A percentile compares a stretch with the other conserved stretches of the same genome.
Conservation (phyloP, 2,329 filamentous ascomycete genomes). For the Xylaria sp. region DNA sequence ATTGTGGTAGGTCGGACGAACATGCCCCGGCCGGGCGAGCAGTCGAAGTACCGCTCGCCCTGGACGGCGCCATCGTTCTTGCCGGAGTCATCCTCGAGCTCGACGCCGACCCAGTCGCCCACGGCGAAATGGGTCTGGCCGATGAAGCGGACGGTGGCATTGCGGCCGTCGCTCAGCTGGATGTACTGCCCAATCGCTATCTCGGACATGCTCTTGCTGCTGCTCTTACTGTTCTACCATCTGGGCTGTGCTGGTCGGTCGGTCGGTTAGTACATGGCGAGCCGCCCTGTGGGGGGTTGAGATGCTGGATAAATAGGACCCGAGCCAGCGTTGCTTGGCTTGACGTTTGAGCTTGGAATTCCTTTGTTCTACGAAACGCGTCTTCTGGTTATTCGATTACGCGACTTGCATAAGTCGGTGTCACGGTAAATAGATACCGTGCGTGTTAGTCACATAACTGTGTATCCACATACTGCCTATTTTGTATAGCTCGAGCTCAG, state of each 20-base stretch:
- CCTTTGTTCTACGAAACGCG: constrained; percentile 36
- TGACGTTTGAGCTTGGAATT: constrained; percentile 35
- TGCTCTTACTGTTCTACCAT: constrained; percentile 27
- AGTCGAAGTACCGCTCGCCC: constrained; percentile 89
- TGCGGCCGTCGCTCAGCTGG: constrained; percentile 80
- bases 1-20: constrained; percentile 83
- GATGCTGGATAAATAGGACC: constrained; percentile 27
- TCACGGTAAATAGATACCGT: constrained; percentile 20
- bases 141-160: constrained; percentile 81
- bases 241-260: constrained; percentile 44
- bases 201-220: constrained; percentile 61
- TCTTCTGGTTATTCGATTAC: constrained; percentile 40
- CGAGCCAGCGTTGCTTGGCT: constrained; percentile 28
- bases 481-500: background rate
- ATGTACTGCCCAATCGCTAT: constrained; percentile 77
- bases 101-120: constrained; percentile 90
- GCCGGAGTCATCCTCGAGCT: constrained; percentile 82
- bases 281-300: constrained; percentile 11
- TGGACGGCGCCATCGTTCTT: constrained; percentile 96
- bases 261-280: constrained; percentile 42
- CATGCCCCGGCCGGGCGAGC: constrained; percentile 79
- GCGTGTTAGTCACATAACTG: background rate
- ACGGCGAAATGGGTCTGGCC: constrained; percentile 82
- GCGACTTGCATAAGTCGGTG: constrained; percentile 40
- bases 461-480: background rate